Conservation (phyloP, 768 basidiomycete genomes). For the Paxillus ammoniavirescens region DNA sequence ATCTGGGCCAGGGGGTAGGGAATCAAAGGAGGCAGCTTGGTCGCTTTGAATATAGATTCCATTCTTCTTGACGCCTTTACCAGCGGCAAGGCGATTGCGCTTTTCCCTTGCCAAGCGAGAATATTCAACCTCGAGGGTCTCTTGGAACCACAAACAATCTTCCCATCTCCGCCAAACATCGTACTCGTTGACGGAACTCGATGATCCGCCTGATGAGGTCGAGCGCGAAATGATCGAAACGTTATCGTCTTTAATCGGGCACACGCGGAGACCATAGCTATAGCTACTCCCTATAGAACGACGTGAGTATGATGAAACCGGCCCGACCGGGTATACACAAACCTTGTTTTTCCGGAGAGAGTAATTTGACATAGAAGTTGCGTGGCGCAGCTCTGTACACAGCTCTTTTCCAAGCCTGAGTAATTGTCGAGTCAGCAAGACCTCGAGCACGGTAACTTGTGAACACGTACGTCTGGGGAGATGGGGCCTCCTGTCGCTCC, state of each 20-base stretch:
- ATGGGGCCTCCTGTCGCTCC: constrained; percentile 9
- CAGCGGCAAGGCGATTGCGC: constrained; percentile 61
- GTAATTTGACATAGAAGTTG: constrained; percentile 56
- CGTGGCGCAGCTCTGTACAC: constrained; percentile 58
- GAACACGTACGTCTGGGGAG: constrained; percentile 27
- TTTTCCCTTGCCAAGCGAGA: constrained; percentile 60
- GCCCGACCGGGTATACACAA: constrained; percentile 14
- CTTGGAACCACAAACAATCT: constrained; percentile 77
- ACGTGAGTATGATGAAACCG: constrained; percentile 1
- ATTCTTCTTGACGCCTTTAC: constrained; percentile 74
- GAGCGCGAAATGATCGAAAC: constrained; percentile 17
- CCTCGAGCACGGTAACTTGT: background rate
- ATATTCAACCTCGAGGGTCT: constrained; percentile 66
- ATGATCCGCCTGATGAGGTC: constrained; percentile 37
- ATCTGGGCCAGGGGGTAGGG: constrained; percentile 80
- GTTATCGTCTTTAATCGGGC: constrained; percentile 40
- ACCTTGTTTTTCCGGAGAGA: constrained; percentile 61
- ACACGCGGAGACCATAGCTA: constrained; percentile 63
- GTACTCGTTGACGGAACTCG: constrained; percentile 47
- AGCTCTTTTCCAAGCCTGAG: constrained; percentile 61
- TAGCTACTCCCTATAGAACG: constrained; percentile 44
- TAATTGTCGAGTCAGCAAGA: background rate
- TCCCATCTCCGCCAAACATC: constrained; percentile 83
- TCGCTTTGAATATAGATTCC: constrained; percentile 69
- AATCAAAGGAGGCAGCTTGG: constrained; percentile 80